Percentiles rank a stretch among this genome's conserved stretches.
Conservation (phyloP, 805 yeast species). For the Teunomyces atbi region DNA sequence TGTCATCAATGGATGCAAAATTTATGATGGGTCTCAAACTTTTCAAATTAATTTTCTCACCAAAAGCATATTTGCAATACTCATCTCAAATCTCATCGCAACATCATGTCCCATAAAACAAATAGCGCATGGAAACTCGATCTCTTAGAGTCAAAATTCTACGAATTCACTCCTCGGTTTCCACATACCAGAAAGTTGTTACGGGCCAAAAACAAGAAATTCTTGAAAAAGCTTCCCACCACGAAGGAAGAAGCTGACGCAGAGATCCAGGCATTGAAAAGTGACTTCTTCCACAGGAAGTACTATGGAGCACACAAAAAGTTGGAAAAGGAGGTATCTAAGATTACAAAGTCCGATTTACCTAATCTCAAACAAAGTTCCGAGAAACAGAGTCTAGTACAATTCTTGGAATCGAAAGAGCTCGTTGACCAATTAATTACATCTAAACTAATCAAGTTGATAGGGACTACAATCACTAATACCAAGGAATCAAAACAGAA, state of each 20-base stretch:
- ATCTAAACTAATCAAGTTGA: constrained; percentile 32
- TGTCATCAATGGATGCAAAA: constrained; percentile 4
- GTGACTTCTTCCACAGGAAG: constrained; percentile 47
- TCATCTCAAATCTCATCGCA: constrained; percentile 7
- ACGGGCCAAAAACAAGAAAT: constrained; percentile 44
- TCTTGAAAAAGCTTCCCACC: constrained; percentile 40
- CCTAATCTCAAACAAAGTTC: constrained; percentile 10
- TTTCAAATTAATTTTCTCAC: background rate
- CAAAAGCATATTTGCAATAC: background rate
- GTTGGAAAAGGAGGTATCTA: constrained; percentile 37
- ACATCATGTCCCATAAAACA: constrained; percentile 14
- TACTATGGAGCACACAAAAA: constrained; percentile 45
- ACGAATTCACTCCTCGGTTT: constrained; percentile 44
- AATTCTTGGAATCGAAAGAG: constrained; percentile 20
- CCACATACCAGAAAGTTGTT: constrained; percentile 47
- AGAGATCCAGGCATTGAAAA: constrained; percentile 46
- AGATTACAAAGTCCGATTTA: constrained; percentile 16
- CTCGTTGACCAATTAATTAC: constrained; percentile 24
- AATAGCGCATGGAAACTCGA: constrained; percentile 56
- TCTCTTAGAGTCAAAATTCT: constrained; percentile 50
- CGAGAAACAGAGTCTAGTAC: constrained; percentile 13
- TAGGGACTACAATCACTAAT: constrained; percentile 25
- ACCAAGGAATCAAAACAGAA: constrained; percentile 25
- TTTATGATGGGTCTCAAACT: background rate
- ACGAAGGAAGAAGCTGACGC: constrained; percentile 41